Conservation (phyloP, 148 eudicot genomes). For the Vaccinium vitisidaea region DNA sequence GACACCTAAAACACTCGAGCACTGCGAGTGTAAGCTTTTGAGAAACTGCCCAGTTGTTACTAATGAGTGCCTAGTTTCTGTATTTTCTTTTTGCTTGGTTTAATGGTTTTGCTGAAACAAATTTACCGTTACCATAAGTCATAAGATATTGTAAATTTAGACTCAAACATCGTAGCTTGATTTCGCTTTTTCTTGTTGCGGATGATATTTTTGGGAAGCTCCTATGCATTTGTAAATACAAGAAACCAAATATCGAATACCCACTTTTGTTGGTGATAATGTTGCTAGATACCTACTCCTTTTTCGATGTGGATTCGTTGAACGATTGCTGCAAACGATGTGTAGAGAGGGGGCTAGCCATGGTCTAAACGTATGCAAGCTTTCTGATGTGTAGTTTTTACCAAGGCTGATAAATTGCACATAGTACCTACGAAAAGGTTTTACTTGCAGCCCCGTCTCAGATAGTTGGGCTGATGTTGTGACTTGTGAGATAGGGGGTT, state of each 20-base stretch:
- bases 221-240: neutral
- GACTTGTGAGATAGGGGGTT: neutral
- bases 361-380: neutral
- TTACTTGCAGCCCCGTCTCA: neutral
- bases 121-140: neutral
- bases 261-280: neutral
- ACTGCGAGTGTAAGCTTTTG: neutral
- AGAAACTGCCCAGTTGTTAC: neutral
- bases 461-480: neutral
- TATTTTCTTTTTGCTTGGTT: neutral
- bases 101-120: neutral
- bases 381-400: neutral
- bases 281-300: neutral
- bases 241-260: neutral
- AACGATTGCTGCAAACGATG: neutral
- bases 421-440: neutral
- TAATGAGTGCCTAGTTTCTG: neutral
- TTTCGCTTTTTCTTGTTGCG: neutral
- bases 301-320: neutral
- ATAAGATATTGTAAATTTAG: neutral
- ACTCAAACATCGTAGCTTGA: neutral
- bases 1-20: neutral
- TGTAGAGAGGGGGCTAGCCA: neutral
- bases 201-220: neutral
- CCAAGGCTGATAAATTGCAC: neutral